Conservation (phyloP, 2,329 filamentous ascomycete species). For the Trichoderma semiorbis region DNA sequence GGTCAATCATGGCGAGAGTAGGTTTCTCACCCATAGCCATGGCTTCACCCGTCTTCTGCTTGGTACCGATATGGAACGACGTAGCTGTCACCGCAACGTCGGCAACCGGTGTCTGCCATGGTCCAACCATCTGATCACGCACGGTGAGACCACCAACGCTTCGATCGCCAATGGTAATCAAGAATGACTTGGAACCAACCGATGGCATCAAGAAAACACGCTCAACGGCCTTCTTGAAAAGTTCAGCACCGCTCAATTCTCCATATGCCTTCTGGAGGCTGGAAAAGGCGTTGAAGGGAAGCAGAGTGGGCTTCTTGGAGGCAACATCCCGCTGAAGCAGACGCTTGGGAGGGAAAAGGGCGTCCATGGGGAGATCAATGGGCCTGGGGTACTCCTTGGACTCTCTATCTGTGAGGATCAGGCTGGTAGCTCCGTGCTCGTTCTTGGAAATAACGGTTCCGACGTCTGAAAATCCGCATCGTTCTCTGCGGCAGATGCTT, state of each 20-base stretch:
- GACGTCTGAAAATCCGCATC: conserved; percentile 89
- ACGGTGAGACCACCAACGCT: conserved; percentile 85
- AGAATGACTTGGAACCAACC: conserved; percentile 94
- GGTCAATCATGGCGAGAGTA: conserved; percentile 81
- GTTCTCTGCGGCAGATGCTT: conserved; percentile 70
- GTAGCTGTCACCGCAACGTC: conserved; percentile 92
- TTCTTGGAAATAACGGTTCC: conserved; percentile 67
- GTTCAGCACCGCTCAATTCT: conserved; percentile 48
- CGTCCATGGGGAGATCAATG: conserved; percentile 85
- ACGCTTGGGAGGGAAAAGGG: conserved; percentile 84
- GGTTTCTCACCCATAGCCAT: conserved; percentile 97
- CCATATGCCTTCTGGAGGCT: conserved; percentile 65
- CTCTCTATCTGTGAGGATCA: conserved; percentile 79
- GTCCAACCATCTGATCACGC: conserved; percentile 92
- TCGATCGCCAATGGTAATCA: conserved; percentile 94
- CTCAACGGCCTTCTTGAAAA: conserved; percentile 65
- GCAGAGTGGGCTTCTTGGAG: conserved; percentile 64
- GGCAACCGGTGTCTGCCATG: conserved; percentile 91
- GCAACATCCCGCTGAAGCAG: conserved; percentile 73
- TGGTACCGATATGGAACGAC: conserved; percentile 63
- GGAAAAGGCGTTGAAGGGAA: conserved; percentile 64
- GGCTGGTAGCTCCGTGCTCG: conserved; percentile 61
- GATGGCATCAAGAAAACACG: conserved; percentile 80
- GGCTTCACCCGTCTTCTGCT: conserved; percentile 80
- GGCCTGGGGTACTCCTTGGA: conserved; percentile 70